A percentile compares a stretch with the other conserved stretches of the same genome.
Conservation (phyloP, 2,329 filamentous ascomycete genomes). For the Fusarium tricinctum region DNA sequence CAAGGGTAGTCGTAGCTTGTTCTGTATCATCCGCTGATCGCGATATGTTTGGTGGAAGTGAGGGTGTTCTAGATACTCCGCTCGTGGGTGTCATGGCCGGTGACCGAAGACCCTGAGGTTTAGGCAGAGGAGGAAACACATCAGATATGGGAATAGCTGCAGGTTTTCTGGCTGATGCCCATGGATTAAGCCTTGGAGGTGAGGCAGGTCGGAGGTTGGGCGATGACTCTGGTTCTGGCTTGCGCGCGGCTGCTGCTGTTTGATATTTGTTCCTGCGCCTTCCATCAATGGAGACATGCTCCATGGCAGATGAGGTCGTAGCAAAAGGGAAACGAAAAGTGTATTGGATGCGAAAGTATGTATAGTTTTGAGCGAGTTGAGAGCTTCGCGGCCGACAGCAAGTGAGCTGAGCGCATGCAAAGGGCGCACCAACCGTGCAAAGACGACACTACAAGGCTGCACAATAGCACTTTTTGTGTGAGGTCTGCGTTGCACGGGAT, state of each 20-base stretch:
- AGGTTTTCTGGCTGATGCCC: slow-evolving; percentile 37
- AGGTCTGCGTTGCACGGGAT: slow-evolving; percentile 35
- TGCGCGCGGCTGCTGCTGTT: slow-evolving; percentile 22
- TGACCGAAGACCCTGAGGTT: slow-evolving; percentile 13
- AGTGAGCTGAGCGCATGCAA: slow-evolving; percentile 31
- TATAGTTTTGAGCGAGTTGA: slow-evolving; percentile 5
- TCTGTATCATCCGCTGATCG: slow-evolving; percentile 22
- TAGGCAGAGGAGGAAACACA: slow-evolving; percentile 45
- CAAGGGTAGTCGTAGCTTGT: slow-evolving; percentile 10
- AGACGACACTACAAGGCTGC: slow-evolving; percentile 28
- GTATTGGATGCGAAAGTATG: slow-evolving; percentile 4
- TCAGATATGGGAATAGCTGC: slow-evolving; percentile 10
- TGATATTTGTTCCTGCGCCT: slow-evolving; percentile 39
- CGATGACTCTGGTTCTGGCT: slow-evolving; percentile 22
- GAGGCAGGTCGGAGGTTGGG: slow-evolving; percentile 52
- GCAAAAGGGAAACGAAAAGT: slow-evolving; percentile 2
- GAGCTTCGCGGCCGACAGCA: slow-evolving; percentile 22
- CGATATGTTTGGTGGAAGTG: slow-evolving; percentile 22
- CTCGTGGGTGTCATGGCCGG: slow-evolving; percentile 17
- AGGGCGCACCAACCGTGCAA: slow-evolving; percentile 22
- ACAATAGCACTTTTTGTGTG: slow-evolving; percentile 35
- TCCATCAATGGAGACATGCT: slow-evolving; percentile 49
- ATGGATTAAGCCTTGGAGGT: slow-evolving; percentile 54
- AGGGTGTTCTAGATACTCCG: slow-evolving; percentile 33
- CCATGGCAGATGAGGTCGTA: slow-evolving; percentile 35